These are phyloP conservation scores for Punica granatum DNA, from an alignment of 345 rosid genomes.

Conservation along the genomic window DNA sequence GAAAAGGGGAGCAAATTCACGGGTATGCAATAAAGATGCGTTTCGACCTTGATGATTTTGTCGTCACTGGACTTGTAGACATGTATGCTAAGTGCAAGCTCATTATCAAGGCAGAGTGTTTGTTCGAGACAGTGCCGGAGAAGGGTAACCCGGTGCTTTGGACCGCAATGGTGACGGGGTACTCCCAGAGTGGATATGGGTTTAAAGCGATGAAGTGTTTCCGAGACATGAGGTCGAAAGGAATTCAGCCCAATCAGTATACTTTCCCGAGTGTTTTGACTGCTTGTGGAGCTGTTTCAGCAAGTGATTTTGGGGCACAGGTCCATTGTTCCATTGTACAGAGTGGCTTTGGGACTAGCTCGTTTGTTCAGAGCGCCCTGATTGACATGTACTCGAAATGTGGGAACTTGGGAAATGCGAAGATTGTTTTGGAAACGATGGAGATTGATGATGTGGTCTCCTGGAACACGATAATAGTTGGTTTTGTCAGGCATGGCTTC, in stretches of 20 bases:
- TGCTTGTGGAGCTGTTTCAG: constrained; percentile 55
- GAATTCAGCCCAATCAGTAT: constrained; percentile 57
- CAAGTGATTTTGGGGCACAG: constrained; percentile 49
- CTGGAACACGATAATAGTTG: constrained; percentile 82
- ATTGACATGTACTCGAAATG: constrained; percentile 86
- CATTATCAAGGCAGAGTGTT: constrained; percentile 58
- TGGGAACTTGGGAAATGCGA: constrained; percentile 52
- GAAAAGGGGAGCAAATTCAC: constrained; percentile 65
- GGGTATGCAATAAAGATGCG: constrained; percentile 48
- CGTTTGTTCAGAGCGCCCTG: constrained; percentile 69
- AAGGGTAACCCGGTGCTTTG: constrained; percentile 53
- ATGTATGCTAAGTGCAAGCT: constrained; percentile 69
- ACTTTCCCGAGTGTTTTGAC: constrained; percentile 75
- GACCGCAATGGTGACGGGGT: constrained; percentile 87
- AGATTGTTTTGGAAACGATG: constrained; percentile 35
- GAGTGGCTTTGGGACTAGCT: constrained; percentile 57
- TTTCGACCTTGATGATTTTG: constrained; percentile 45
- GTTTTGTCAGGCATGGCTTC: constrained; percentile 60
- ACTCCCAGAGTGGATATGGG: constrained; percentile 49
- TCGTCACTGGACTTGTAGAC: constrained; percentile 70
- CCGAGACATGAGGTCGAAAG: constrained; percentile 45
- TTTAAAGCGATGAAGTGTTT: constrained; percentile 56
- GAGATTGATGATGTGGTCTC: constrained; percentile 58
- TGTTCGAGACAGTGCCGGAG: constrained; percentile 37
- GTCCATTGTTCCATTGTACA: constrained; percentile 61